Percentiles rank a stretch among this genome's conserved stretches.
These are phyloP conservation scores for Rhododendron vialii DNA, from an alignment of 148 eudicot species.

Conservation along the genomic window DNA sequence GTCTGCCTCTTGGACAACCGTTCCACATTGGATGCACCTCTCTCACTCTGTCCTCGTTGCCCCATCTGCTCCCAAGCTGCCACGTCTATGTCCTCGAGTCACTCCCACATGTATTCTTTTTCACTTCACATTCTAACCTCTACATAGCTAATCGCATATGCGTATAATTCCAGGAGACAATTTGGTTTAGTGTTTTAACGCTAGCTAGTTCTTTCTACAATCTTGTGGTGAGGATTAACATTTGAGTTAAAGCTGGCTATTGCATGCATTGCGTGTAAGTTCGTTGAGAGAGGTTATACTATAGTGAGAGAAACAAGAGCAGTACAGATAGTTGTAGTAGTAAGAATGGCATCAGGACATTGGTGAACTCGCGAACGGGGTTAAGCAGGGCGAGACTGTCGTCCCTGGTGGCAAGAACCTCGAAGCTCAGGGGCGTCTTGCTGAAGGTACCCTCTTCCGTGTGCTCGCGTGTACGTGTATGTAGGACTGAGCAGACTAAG, in stretches of 20 bases:
- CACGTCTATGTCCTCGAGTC: too few relatives aligned
- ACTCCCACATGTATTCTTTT: too few relatives aligned
- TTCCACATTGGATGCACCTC: too few relatives aligned
- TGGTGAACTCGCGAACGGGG: constrained; percentile 17
- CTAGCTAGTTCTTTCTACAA: too few relatives aligned
- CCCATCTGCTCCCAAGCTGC: too few relatives aligned
- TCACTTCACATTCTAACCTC: too few relatives aligned
- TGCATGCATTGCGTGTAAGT: not conserved
- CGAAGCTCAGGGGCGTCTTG: constrained; percentile 28
- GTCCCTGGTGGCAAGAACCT: constrained; percentile 35
- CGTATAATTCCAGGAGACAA: not conserved
- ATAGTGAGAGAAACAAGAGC: not conserved
- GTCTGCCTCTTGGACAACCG: too few relatives aligned
- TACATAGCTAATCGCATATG: too few relatives aligned
- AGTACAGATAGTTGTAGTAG: not conserved
- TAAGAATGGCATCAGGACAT: constrained; percentile 18
- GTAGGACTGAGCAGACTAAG: too few relatives aligned
- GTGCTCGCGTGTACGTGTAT: too few relatives aligned
- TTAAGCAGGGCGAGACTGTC: constrained; percentile 30
- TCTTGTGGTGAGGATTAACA: not conserved
- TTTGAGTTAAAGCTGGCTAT: not conserved
- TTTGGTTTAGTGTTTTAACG: not conserved
- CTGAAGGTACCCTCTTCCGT: constrained; percentile 21
- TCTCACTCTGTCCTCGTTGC: too few relatives aligned
- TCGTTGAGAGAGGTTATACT: not conserved